Conservation (phyloP, 352 stramenopile genomes). For the Globisporangium cederbergense region DNA sequence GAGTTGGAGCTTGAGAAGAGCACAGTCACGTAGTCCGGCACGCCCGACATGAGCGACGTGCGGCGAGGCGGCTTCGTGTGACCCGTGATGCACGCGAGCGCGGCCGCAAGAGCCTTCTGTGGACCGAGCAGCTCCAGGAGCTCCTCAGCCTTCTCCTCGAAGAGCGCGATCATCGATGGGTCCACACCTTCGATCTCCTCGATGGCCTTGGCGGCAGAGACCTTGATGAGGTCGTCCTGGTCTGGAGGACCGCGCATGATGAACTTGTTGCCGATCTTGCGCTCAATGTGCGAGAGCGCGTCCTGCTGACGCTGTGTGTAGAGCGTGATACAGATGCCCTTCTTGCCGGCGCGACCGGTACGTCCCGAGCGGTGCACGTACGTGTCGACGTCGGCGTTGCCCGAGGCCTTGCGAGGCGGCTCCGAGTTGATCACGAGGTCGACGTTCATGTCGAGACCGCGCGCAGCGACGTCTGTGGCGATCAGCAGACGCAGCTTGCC, state of each 20-base stretch:
- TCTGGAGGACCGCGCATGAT: slow-evolving; percentile 79
- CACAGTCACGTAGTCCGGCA: slow-evolving; percentile 88
- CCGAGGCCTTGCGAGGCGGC: slow-evolving; percentile 74
- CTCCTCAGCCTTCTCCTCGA: slow-evolving; percentile 63
- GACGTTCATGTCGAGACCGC: slow-evolving; percentile 97
- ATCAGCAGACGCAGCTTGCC: slow-evolving; percentile 94
- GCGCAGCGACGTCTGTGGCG: slow-evolving; percentile 95
- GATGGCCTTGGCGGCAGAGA: slow-evolving; percentile 76
- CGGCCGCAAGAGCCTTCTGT: slow-evolving; percentile 68
- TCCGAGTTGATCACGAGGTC: slow-evolving; percentile 97
- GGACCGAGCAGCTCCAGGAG: slow-evolving; percentile 61
- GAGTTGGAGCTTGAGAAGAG: slow-evolving; percentile 79
- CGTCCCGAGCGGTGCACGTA: slow-evolving; percentile 98
- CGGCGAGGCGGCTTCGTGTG: slow-evolving; percentile 77
- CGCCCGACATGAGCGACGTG: slow-evolving; percentile 87
- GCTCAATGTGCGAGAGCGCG: slow-evolving; percentile 80
- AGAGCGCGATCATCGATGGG: slow-evolving; percentile 66
- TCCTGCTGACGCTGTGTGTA: slow-evolving; percentile 87
- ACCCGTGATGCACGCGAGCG: slow-evolving; percentile 89
- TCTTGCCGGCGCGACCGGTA: slow-evolving; percentile 94
- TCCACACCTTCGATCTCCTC: slow-evolving; percentile 85
- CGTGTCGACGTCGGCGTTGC: slow-evolving; percentile 92
- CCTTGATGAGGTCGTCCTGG: slow-evolving; percentile 86
- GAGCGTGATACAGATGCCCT: slow-evolving; percentile 97
- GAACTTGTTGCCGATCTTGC: slow-evolving; percentile 88